Conservation (phyloP, 2,329 filamentous ascomycete genomes). For the Zymoseptoria tritici region DNA sequence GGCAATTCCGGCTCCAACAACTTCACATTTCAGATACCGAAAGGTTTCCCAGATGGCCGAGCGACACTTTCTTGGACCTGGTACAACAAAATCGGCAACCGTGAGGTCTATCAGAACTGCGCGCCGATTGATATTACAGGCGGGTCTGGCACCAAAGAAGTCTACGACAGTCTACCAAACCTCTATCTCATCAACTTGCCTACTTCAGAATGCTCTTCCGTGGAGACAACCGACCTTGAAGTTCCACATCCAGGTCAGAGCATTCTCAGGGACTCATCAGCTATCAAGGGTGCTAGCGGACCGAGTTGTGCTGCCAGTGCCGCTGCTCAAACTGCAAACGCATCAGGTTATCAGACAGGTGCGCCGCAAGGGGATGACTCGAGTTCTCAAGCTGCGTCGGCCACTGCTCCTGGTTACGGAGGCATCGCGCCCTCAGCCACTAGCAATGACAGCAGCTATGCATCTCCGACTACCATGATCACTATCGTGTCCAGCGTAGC, state of each 20-base stretch:
- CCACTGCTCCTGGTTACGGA: slow-evolving; percentile 9
- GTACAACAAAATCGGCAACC: slow-evolving; percentile 77
- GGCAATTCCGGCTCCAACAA: slow-evolving; percentile 40
- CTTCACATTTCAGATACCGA: slow-evolving; percentile 66
- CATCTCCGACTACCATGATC: slow-evolving; percentile 1
- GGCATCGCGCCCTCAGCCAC: background rate
- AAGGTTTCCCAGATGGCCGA: slow-evolving; percentile 64
- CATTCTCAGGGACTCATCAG: slow-evolving; percentile 22
- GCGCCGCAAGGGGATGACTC: slow-evolving; percentile 1
- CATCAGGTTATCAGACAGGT: slow-evolving; percentile 4
- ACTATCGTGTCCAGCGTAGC: background rate
- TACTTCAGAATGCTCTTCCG: slow-evolving; percentile 46
- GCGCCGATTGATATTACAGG: slow-evolving; percentile 60
- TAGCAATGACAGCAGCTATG: background rate
- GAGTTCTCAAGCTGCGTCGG: slow-evolving; percentile 1
- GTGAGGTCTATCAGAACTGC: slow-evolving; percentile 97
- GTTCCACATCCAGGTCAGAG: slow-evolving; percentile 55
- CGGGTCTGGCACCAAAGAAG: slow-evolving; percentile 36
- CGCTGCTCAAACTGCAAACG: slow-evolving; percentile 7
- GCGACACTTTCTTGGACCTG: slow-evolving; percentile 82
- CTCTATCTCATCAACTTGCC: slow-evolving; percentile 63
- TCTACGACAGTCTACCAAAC: slow-evolving; percentile 56
- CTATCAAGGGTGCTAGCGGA: slow-evolving; percentile 8
- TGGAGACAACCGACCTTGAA: slow-evolving; percentile 45
- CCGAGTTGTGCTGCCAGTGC: slow-evolving; percentile 15